Conservation (phyloP, 164 flowering plant genomes). For the Magnolia kwangsiensis region DNA sequence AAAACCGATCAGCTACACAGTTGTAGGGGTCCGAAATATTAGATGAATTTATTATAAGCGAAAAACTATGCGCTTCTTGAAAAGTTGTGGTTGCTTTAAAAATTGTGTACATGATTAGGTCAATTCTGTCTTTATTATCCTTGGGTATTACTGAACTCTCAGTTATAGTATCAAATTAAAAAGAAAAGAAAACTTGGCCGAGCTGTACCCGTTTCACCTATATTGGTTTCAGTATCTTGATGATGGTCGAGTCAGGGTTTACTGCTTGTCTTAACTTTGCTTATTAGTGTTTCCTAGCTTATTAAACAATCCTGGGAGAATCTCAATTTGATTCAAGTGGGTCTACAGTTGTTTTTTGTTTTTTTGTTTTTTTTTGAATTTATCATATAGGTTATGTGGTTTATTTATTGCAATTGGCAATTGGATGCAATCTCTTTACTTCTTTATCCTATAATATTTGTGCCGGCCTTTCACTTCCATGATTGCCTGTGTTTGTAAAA, state of each 20-base stretch:
- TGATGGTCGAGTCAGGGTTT: background rate
- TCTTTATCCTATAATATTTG: background rate
- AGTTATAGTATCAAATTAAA: background rate
- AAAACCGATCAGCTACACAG: background rate
- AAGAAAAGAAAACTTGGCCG: background rate
- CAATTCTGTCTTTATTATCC: background rate
- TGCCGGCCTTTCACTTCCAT: background rate
- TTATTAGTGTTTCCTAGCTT: background rate
- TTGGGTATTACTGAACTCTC: background rate
- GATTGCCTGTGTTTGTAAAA: background rate
- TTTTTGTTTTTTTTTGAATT: no score
- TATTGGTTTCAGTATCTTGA: background rate
- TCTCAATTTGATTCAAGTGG: no score
- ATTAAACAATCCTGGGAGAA: background rate
- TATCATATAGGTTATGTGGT: background rate
- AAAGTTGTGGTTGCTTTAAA: background rate
- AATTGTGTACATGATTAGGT: background rate
- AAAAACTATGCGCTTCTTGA: background rate
- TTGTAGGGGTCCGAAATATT: background rate
- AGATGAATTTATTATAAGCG: background rate
- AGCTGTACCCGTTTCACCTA: background rate
- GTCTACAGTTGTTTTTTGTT: no score
- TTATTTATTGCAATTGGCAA: background rate
- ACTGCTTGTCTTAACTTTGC: background rate
- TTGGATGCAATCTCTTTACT: background rate